Evolutionary conservation across 148 eudicot genomes (phyloP).

Genomic region (Simmondsia chinensis): DNA sequence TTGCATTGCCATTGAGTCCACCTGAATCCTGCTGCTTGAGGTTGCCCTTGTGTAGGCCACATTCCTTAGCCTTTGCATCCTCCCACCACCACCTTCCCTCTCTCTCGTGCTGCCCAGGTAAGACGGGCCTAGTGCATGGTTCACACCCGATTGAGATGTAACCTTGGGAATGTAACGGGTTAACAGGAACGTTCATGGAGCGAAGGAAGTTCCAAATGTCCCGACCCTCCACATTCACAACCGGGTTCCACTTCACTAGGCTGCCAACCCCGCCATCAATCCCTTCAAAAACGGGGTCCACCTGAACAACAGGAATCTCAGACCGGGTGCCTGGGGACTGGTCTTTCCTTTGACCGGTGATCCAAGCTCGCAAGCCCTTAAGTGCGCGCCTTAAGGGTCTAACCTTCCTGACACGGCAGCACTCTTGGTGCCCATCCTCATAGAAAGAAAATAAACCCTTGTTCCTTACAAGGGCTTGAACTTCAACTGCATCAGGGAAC

Average conservation of each 20-base stretch:
- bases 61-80: conserved; percentile 70
- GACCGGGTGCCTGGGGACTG: conserved; percentile 73
- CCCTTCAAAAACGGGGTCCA: conserved; percentile 57
- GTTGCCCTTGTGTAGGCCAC: conserved; percentile 69
- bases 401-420: conserved; percentile 69
- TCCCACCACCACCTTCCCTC: conserved; percentile 95
- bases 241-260: conserved; percentile 69
- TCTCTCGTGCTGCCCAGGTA: conserved; percentile 69
- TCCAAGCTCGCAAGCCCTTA: conserved; percentile 64
- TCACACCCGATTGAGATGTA: conserved; percentile 65
- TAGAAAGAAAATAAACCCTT: conserved; percentile 69
- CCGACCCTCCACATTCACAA: conserved; percentile 41
- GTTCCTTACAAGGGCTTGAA: conserved; percentile 48
- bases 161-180: conserved; percentile 53
- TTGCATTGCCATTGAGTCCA: conserved; percentile 16
- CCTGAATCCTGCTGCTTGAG: conserved; percentile 27
- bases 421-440: conserved; percentile 74
- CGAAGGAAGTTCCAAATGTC: conserved; percentile 61
- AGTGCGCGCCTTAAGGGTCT: conserved; percentile 56
- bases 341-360: conserved; percentile 67
- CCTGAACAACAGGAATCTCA: conserved; percentile 54
- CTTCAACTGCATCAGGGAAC: conserved; percentile 71
- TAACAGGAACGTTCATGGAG: conserved; percentile 60
- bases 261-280: conserved; percentile 56
- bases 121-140: conserved; percentile 66